phyloP scores from a whole-genome alignment of 1,139 yeast species.

The Scheffersomyces segobiensis region DNA sequence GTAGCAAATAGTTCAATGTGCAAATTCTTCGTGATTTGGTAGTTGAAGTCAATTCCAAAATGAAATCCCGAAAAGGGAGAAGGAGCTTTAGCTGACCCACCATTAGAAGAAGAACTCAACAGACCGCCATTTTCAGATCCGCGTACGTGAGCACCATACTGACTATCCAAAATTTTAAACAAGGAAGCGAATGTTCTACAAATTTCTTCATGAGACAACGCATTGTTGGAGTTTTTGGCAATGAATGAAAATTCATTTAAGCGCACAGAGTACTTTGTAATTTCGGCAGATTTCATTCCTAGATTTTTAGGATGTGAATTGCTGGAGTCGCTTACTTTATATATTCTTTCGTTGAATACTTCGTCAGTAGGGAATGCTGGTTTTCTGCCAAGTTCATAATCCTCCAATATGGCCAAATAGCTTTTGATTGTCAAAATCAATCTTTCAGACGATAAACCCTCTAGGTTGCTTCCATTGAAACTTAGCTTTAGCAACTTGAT shows the following conservation, averaged over 20 bases:
- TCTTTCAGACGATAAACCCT: conserved; percentile 67
- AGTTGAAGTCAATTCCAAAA: conserved; percentile 49
- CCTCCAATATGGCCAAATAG: conserved; percentile 68
- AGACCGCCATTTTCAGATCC: conserved; percentile 14
- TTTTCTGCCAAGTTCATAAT: conserved; percentile 52
- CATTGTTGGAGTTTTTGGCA: conserved; percentile 46
- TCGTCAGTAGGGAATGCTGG: conserved; percentile 80
- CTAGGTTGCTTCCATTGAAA: conserved; percentile 58
- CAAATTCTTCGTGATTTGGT: conserved; percentile 32
- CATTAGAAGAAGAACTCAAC: conserved; percentile 3
- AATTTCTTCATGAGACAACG: conserved; percentile 72
- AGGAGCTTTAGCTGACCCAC: conserved; percentile 17
- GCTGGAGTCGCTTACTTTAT: conserved; percentile 9
- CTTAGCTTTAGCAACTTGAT: conserved; percentile 59
- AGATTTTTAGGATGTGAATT: background rate
- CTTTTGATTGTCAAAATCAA: conserved; percentile 69
- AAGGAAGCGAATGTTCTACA: conserved; percentile 62
- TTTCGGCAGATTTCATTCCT: background rate
- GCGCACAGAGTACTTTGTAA: conserved; percentile 5
- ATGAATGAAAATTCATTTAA: conserved; percentile 34
- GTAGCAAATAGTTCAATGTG: conserved; percentile 68
- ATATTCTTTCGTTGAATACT: conserved; percentile 29
- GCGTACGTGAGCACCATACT: conserved; percentile 52
- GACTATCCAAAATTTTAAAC: conserved; percentile 59
- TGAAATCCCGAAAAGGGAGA: conserved; percentile 48